These are phyloP conservation scores for Trametes punicea DNA, from an alignment of 768 basidiomycete species.

Conservation along the genomic window DNA sequence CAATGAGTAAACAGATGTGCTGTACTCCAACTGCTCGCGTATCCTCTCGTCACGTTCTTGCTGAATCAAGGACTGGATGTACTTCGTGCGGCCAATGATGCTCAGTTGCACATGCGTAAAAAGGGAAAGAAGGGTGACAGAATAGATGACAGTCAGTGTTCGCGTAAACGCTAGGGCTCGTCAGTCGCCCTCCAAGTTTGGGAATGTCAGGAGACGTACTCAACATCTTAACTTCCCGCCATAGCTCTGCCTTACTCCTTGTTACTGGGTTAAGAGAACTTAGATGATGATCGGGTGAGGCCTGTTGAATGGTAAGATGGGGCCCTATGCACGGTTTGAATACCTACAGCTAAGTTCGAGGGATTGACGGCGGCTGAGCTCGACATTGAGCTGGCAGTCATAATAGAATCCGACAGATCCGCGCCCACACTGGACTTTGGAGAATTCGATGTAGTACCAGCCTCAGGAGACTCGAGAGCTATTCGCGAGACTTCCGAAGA, in stretches of 20 bases:
- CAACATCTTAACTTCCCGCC: conserved; percentile 90
- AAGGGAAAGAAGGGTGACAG: conserved; percentile 81
- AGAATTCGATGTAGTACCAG: conserved; percentile 4
- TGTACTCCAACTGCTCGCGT: conserved; percentile 42
- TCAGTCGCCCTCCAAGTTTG: background rate
- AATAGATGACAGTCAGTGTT: conserved; percentile 82
- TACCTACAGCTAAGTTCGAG: conserved; percentile 17
- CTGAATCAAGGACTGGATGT: conserved; percentile 65
- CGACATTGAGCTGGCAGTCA: conserved; percentile 35
- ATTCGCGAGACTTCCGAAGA: conserved; percentile 20
- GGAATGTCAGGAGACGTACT: conserved; percentile 41
- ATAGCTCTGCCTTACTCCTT: conserved; percentile 76
- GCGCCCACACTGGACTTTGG: conserved; percentile 8
- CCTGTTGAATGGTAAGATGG: conserved; percentile 23
- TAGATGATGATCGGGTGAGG: conserved; percentile 14
- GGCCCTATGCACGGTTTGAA: conserved; percentile 1
- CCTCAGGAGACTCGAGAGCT: background rate
- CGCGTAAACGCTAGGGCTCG: conserved; percentile 71
- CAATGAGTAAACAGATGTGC: conserved; percentile 39
- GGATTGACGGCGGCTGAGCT: conserved; percentile 25
- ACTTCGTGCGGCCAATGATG: conserved; percentile 77
- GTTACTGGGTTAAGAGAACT: conserved; percentile 19
- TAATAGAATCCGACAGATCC: conserved; percentile 40
- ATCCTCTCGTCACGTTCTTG: conserved; percentile 57
- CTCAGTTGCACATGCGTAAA: conserved; percentile 85